Evolutionary conservation across 2,329 filamentous ascomycete genomes (phyloP), one percentile per base, ranked within the genome.

Genomic region (Arachnomyces sp.): DNA sequence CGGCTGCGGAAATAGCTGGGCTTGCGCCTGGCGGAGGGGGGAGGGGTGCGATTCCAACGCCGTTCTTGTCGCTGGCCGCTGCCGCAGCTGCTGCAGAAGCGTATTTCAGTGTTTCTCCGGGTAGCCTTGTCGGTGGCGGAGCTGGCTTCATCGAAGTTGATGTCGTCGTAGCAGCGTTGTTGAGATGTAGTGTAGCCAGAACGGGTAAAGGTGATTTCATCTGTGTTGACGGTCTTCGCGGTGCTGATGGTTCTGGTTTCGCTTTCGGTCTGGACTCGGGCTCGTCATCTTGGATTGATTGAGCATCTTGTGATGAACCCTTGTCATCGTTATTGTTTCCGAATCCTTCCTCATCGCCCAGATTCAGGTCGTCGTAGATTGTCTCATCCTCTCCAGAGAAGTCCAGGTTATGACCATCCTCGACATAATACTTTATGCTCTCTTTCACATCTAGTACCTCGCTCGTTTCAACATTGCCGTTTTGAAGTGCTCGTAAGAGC

Each of bases 81-180:
- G 90, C 92, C 0, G 92, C 92, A 0, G 92, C 92, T 0, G 92
- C 92, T 0, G 92, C 92, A 29, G 92, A 96, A 33, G 92, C 92
- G 60, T 98, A 98, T 65, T 96, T 96, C 50, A 98, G 72, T 1
- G 84, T 86, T 61, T 96, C 90, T 35, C 88, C 88, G 3, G 87
- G 84, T 5, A 85, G 81, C 60, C 90, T 79, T 43, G 84, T 80
- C 1, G 92, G 92, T 53, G 89, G 67, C 13, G 87, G 81, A 13
- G 92, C 92, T 9, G 92, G 90, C 69, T 96, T 98, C 90, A 96
- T 96, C 39, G 73, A 68, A 39, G 72, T 72, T 39, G 71, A 72
- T 42, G 74, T 67, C 37, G 73, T 65, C 57, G 57, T 59, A 14
- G 63, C 58, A 6, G 61, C 59, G 16, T 61, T 57, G 39, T 64